phyloP scores from a whole-genome alignment of 306 rosid species.

The Prinsepia uniflora region DNA sequence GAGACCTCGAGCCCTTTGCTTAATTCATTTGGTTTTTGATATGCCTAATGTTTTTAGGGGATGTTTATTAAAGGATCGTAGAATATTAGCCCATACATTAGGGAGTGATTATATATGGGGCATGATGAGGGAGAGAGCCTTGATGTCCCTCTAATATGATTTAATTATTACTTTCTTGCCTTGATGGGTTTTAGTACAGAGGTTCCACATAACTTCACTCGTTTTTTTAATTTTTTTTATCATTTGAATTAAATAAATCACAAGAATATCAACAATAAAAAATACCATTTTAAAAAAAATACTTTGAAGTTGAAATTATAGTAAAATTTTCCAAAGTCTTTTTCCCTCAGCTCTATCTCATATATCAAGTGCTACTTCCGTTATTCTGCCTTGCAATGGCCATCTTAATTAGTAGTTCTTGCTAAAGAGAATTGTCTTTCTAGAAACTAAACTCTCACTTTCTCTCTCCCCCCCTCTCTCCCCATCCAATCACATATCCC shows the following conservation, averaged over 20 bases:
- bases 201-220: background rate
- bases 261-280: no score
- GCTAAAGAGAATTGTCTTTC: conserved; percentile 13
- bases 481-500: conserved; percentile 47
- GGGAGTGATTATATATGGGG: conserved; percentile 9
- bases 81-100: background rate
- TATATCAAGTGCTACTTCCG: background rate
- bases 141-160: conserved; percentile 13
- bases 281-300: no score
- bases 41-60: background rate
- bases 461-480: conserved; percentile 28
- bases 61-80: background rate
- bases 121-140: conserved; percentile 1
- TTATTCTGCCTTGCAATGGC: background rate
- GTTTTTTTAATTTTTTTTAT: no score
- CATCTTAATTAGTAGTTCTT: background rate
- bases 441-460: background rate
- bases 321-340: background rate
- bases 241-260: no score
- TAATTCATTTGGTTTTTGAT: background rate
- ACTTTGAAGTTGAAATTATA: no score
- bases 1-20: background rate
- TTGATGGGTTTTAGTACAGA: conserved; percentile 14
- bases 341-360: conserved; percentile 18
- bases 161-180: conserved; percentile 10